A percentile compares a stretch with the other conserved stretches of the same genome.
Evolutionary conservation across 1,284 basidiomycete species (phyloP).

Genomic region (Austropuccinia psidii): DNA sequence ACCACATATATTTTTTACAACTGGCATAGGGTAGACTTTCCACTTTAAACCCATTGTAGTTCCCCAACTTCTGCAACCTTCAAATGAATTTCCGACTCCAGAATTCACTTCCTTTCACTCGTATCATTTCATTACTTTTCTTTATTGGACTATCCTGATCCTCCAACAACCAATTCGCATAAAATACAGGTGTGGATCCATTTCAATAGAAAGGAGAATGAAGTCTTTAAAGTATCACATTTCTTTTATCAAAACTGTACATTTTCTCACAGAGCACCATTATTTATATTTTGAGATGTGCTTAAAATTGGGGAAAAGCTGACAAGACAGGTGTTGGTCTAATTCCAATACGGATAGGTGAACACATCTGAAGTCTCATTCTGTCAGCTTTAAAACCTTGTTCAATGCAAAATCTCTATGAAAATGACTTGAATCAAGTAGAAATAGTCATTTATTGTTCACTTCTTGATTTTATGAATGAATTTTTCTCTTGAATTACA

Average conservation of each 20-base stretch:
- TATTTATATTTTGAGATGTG: too few relatives aligned
- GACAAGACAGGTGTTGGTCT: slow-evolving; percentile 17
- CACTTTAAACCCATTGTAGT: slow-evolving; percentile 28
- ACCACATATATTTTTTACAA: not conserved
- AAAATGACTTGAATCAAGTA: not conserved
- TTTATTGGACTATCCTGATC: slow-evolving; percentile 15
- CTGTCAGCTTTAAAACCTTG: too few relatives aligned
- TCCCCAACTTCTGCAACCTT: not conserved
- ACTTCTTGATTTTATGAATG: slow-evolving; percentile 24
- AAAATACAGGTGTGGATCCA: slow-evolving; percentile 33
- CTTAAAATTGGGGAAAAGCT: slow-evolving; percentile 32
- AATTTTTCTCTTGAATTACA: not conserved
- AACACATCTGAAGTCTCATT: too few relatives aligned
- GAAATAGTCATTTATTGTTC: slow-evolving; percentile 19
- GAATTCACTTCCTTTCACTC: not conserved
- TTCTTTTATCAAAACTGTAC: not conserved
- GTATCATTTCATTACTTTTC: slow-evolving; percentile 17
- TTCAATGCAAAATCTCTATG: not conserved
- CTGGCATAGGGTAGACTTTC: slow-evolving; percentile 28
- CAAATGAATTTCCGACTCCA: not conserved
- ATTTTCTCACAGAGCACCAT: too few relatives aligned
- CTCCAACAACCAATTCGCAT: not conserved
- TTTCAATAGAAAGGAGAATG: slow-evolving; percentile 31
- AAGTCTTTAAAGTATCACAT: not conserved
- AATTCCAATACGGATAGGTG: slow-evolving; percentile 29